Base-by-base conservation (phyloP, 176 grass and related monocot species). In the Oryza coarctata region DNA sequence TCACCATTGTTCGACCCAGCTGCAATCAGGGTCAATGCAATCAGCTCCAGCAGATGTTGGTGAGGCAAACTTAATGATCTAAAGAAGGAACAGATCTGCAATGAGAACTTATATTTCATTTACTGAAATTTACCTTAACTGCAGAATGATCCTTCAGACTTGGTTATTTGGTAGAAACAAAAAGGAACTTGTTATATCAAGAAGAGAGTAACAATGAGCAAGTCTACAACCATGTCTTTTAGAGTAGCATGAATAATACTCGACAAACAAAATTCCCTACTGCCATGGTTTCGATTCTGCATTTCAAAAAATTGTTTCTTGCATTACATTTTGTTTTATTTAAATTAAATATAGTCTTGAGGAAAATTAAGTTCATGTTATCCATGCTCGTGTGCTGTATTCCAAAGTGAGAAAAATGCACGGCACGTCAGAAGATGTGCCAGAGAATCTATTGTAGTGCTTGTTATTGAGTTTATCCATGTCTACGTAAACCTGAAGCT, bases 1-100 rank as follows among this genome's bases (percentile, higher is more conserved):
- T 71, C 79, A 98, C 92, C 95, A 98, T 94, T 98, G 95, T 69
- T 93, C 95, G 73, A 98, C 72, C 87, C 90, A 98, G 83, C 71
- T 93, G 77, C 95, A 98, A 82, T 93, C 90, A 71, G 90, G 89
- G 70, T 94, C 88, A 70, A 89, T 77, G 77, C 92, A 98, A 34
- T 94, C 84, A 49, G 95, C 92, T 91, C 92, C 92, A 89, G 95
- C 95, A 87, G 95, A 98, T 50, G 72, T 92, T 72, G 88, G 82
- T 33, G 95, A 94, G 36, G 92, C 88, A 89, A 94, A 92, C 80
- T 92, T 97, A 85, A 97, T 90, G 57, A 97, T 90, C 92, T 98
- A 84, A 89, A 89, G 71, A 85, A 83, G 27, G 10, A 63, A 39
- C 30, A 85, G 62, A 2, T 61, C 39, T 79, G 41, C 50, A 81